Evolutionary conservation across 352 stramenopile genomes (phyloP).

Genomic region (Globisporangium barbulae): DNA sequence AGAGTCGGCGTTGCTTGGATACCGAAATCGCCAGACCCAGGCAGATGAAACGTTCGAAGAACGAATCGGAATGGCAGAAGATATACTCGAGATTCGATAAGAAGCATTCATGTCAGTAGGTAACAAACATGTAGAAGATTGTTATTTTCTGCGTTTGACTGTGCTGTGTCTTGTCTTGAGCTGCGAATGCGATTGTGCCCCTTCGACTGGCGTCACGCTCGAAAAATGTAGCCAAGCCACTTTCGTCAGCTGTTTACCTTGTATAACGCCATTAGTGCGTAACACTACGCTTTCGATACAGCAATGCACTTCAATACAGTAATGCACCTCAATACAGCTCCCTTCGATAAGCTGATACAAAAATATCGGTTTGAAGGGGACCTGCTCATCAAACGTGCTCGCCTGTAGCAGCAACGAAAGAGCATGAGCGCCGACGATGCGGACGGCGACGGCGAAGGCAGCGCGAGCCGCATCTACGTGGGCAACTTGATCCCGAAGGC

Average conservation of each 20-base stretch:
- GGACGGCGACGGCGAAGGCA: conserved; percentile 21
- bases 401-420: conserved; percentile 2
- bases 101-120: background rate
- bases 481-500: conserved; percentile 70
- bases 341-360: background rate
- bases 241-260: background rate
- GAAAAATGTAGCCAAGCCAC: conserved; percentile 1
- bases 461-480: conserved; percentile 60
- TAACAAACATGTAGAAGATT: no score
- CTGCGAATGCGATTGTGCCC: background rate
- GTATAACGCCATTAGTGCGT: background rate
- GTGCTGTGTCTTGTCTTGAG: background rate
- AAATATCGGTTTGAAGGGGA: background rate
- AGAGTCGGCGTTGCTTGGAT: background rate
- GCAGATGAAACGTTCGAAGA: background rate
- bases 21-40: background rate
- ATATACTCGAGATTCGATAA: background rate
- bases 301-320: background rate
- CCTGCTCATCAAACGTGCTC: background rate
- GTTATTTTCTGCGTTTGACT: no score
- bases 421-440: conserved; percentile 12
- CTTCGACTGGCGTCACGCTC: background rate
- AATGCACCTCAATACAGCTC: background rate
- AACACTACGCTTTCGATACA: background rate
- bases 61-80: background rate